Conservation (phyloP, 208 protist species). For the Leishmania mexicana region DNA sequence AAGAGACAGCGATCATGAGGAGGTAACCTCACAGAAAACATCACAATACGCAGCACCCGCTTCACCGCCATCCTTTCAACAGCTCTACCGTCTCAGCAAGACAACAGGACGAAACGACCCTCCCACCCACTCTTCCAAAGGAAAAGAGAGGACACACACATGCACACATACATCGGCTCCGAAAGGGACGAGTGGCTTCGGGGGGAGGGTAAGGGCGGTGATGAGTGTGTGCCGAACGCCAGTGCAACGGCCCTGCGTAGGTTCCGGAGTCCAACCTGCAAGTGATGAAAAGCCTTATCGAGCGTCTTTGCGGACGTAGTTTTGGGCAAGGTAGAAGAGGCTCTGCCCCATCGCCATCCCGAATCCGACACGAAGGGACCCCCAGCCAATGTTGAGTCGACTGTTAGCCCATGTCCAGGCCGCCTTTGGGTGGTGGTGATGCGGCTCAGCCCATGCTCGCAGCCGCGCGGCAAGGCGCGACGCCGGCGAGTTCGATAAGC, state of each 20-base stretch:
- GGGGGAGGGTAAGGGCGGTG: not conserved
- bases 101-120: not conserved
- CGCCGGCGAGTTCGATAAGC: not conserved
- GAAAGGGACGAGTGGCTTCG: not conserved
- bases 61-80: not conserved
- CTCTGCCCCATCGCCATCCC: conserved; percentile 90
- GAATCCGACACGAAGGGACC: conserved; percentile 84
- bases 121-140: not conserved
- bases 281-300: not conserved
- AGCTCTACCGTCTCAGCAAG: not conserved
- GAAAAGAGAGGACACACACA: not conserved
- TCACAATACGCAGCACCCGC: not conserved
- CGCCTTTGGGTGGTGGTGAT: conserved; percentile 62
- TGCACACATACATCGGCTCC: not conserved
- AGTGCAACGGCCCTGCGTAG: not conserved
- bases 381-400: conserved; percentile 91
- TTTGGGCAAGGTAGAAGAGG: conserved; percentile 77
- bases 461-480: not conserved
- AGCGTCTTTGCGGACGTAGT: conserved; percentile 24
- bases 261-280: not conserved
- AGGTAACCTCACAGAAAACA: not conserved
- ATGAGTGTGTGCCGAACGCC: not conserved
- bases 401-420: conserved; percentile 83
- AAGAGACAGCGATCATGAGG: not conserved
- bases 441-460: conserved; percentile 18